Evolutionary conservation across 1,139 yeast species (phyloP).

Genomic region (Nakaseomyces sp.): DNA sequence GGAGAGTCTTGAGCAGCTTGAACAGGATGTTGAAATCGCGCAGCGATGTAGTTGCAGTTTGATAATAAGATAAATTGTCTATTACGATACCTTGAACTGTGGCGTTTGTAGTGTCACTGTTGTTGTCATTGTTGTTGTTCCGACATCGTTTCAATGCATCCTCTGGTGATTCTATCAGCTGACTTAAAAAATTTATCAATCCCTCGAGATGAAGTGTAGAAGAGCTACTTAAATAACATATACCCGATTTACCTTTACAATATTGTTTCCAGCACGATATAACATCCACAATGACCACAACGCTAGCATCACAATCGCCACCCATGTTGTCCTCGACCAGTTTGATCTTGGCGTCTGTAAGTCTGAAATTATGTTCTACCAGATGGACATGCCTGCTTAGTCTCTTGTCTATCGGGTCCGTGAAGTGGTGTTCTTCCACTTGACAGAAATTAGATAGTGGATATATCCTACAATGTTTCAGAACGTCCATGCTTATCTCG

Average conservation of each 20-base stretch:
- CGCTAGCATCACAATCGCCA: constrained; percentile 6
- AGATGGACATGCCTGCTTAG: constrained; percentile 16
- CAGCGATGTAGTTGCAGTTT: constrained; percentile 8
- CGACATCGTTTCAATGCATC: constrained; percentile 21
- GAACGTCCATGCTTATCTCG: constrained; percentile 29
- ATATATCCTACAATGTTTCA: constrained; percentile 25
- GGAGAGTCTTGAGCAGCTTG: constrained; percentile 16
- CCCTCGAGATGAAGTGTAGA: constrained; percentile 8
- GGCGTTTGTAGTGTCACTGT: constrained; percentile 1
- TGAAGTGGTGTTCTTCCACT: constrained; percentile 9
- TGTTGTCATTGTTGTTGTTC: constrained; percentile 8
- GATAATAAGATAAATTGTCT: constrained; percentile 27
- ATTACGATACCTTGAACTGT: constrained; percentile 24
- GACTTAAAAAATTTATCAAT: constrained; percentile 19
- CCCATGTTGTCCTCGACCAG: constrained; percentile 8
- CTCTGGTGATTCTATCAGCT: constrained; percentile 20
- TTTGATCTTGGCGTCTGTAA: constrained; percentile 13
- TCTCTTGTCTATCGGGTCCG: not conserved
- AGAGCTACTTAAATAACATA: not conserved
- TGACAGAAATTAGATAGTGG: constrained; percentile 21
- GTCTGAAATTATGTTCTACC: constrained; percentile 22
- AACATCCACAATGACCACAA: constrained; percentile 19
- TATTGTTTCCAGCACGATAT: constrained; percentile 17
- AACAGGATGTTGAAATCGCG: constrained; percentile 12
- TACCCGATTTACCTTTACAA: not conserved